phyloP scores from a whole-genome alignment of 2,329 filamentous ascomycete genomes.

The Venturia carpophila region DNA sequence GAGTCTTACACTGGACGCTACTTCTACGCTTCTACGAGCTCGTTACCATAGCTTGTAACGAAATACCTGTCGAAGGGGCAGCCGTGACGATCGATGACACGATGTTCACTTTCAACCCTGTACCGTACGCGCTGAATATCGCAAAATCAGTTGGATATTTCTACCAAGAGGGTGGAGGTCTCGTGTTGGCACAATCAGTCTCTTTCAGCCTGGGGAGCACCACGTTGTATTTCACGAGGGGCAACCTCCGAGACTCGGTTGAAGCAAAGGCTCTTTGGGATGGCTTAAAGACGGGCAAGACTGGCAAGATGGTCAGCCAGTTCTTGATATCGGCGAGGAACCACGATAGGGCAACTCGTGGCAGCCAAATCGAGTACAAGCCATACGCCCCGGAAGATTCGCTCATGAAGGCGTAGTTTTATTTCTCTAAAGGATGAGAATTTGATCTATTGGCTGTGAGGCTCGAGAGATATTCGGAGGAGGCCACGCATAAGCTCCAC shows the following conservation, averaged over 20 bases:
- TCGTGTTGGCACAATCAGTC: slow-evolving; percentile 6
- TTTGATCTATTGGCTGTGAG: not conserved
- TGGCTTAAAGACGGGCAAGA: not conserved
- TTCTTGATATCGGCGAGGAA: not conserved
- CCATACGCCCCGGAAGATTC: not conserved
- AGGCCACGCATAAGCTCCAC: not conserved
- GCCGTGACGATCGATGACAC: not conserved
- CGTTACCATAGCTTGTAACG: slow-evolving; percentile 7
- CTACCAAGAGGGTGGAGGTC: slow-evolving; percentile 9
- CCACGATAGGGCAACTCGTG: not conserved
- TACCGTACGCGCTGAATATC: slow-evolving; percentile 10
- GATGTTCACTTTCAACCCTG: not conserved
- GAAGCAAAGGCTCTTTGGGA: not conserved
- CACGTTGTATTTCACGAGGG: not conserved
- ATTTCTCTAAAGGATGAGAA: not conserved
- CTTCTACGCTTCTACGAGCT: slow-evolving; percentile 4
- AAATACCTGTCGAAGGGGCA: not conserved
- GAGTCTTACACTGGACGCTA: slow-evolving; percentile 12
- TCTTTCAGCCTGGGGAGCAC: slow-evolving; percentile 8
- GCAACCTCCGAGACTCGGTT: not conserved
- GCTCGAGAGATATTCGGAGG: not conserved
- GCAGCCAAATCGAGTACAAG: not conserved
- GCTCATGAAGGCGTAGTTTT: not conserved
- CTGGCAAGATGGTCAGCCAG: not conserved
- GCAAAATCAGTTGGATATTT: slow-evolving; percentile 13